Base-by-base conservation (phyloP, 257 asterid species). In the Capsicum chinense region DNA sequence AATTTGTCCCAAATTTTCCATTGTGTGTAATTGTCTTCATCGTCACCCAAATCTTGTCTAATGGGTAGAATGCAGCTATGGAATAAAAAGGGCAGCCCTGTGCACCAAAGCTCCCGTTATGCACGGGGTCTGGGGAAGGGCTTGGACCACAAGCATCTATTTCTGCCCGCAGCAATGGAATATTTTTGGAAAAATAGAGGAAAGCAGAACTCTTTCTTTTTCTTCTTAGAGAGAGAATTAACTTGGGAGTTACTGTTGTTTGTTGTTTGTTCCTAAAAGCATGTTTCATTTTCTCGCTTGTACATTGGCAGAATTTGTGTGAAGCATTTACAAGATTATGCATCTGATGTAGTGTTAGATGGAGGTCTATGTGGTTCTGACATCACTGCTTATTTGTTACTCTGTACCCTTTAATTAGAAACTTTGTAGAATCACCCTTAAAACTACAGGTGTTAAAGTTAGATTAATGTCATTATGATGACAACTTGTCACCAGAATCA, bases 301-400 rank as follows among this genome's bases (percentile, higher is more conserved):
- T 69, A 39, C 33, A 39, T 69, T 39, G 79, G 33, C 3, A 14
- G 79, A 68, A 16, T 54, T 39, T 69, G 26, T 39, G 54, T 39
- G 79, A 69, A 69, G 56, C 26, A 39, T 15, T 69, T 39, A 67
- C 74, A 67, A 67, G 50, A 67, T 67, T 35, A 68, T 68, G 52
- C 56, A 39, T 69, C 26, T 69, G 56, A 39, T 39, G 44, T 2
- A 39, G 4, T 39, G 44, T 39, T 39, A 39, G 5, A 39, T 39
- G 44, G 44, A 4, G 33, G 14, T 69, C 4, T 69, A 4, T 39
- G 14, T 39, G 79, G 79, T 14, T 69, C 16, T 69, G 79, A 69
- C 15, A 69, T 54, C 56, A 37, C 15, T 16, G 54, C 56, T 69
- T 16, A 14, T 16, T 69, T 69, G 56, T 42, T 42, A 39, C 33